A percentile compares a stretch with the other conserved stretches of the same genome.
Evolutionary conservation across 129 eudicot species (phyloP).

Genomic region (Erigeron canadensis): DNA sequence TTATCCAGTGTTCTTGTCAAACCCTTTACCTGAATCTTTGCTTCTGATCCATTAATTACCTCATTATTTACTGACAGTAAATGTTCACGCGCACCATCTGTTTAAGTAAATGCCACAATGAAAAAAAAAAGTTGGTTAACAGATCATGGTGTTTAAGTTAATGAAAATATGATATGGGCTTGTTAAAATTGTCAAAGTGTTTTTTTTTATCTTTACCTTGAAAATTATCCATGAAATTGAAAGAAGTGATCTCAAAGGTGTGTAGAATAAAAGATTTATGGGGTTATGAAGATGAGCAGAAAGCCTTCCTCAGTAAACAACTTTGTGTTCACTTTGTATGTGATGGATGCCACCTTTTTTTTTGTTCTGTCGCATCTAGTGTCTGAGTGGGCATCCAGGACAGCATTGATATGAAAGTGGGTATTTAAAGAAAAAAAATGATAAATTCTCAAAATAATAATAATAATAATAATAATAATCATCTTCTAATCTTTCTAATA

Average conservation of each 20-base stretch:
- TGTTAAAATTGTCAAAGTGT: background rate
- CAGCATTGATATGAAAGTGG: background rate
- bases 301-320: constrained; percentile 16
- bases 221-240: constrained; percentile 35
- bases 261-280: background rate
- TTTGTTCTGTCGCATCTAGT: background rate
- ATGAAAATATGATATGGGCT: background rate
- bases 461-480: no score
- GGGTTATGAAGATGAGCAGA: constrained; percentile 15
- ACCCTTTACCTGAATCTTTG: constrained; percentile 51
- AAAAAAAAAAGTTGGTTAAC: background rate
- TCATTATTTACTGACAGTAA: constrained; percentile 40
- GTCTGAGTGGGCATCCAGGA: constrained; percentile 12
- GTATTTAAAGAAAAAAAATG: background rate
- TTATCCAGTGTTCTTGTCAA: constrained; percentile 52
- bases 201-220: constrained; percentile 30
- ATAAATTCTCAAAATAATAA: no score
- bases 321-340: background rate
- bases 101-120: constrained; percentile 18
- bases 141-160: background rate
- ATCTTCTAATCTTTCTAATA: no score
- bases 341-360: background rate
- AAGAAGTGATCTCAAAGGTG: background rate
- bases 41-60: constrained; percentile 6
- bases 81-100: constrained; percentile 51